Percentiles rank a stretch among this genome's conserved stretches.
These are phyloP conservation scores for Paramecium pentaurelia DNA, from an alignment of 73 alveolate species.

Conservation along the genomic window DNA sequence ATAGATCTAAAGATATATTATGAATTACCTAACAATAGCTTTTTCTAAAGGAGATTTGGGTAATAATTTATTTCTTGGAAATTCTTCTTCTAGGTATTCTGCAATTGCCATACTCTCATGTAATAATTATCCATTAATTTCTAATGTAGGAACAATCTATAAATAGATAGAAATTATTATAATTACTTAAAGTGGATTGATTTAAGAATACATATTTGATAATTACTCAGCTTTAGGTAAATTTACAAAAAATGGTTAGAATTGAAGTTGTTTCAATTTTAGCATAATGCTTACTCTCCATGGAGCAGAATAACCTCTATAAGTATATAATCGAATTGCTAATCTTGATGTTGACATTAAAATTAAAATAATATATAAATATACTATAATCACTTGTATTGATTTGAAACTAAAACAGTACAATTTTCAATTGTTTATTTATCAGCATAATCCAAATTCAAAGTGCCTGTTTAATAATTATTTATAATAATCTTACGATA, in stretches of 20 bases:
- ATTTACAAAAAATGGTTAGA: not conserved
- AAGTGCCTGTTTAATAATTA: not conserved
- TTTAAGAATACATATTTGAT: conserved; percentile 52
- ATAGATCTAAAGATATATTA: conserved; percentile 63
- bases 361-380: not conserved
- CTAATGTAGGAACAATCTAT: conserved; percentile 60
- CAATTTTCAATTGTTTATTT: not conserved
- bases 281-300: not conserved
- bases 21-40: conserved; percentile 37
- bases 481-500: not conserved
- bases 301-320: conserved; percentile 24
- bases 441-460: not conserved
- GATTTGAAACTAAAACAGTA: not conserved
- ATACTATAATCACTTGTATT: not conserved
- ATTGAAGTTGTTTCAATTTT: not conserved
- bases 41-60: conserved; percentile 59
- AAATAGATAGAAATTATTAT: not conserved
- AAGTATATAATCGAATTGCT: conserved; percentile 3
- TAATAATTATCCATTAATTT: conserved; percentile 41
- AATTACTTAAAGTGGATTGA: conserved; percentile 69
- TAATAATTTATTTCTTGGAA: conserved; percentile 64
- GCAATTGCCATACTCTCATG: conserved; percentile 72
- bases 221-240: not conserved
- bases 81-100: conserved; percentile 79
- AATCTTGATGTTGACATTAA: conserved; percentile 8